phyloP scores from a whole-genome alignment of 345 rosid species.

The thale cress (Arabidopsis thaliana) region DNA sequence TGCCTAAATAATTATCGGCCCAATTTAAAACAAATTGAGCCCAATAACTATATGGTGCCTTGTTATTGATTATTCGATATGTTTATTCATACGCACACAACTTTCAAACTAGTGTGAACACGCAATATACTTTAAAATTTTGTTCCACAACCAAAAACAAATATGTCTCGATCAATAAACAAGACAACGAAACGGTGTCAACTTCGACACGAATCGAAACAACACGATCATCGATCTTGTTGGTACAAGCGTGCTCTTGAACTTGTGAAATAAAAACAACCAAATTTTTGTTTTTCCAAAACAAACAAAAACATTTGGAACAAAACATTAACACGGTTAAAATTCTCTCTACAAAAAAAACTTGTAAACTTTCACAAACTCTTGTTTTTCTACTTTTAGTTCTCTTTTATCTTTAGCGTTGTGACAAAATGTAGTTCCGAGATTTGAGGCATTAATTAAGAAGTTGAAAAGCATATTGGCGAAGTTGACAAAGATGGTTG shows the following conservation, averaged over 20 bases:
- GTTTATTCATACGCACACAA: neutral
- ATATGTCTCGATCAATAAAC: neutral
- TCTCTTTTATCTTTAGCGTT: neutral
- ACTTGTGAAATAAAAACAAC: neutral
- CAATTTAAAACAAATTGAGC: neutral
- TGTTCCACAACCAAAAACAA: neutral
- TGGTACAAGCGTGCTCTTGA: conserved; percentile 23
- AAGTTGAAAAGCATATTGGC: conserved; percentile 20
- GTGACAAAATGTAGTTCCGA: neutral
- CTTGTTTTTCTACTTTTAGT: neutral
- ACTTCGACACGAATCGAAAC: neutral
- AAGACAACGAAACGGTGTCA: neutral
- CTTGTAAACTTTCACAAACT: neutral
- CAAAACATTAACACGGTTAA: neutral
- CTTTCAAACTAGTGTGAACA: neutral
- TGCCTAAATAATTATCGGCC: neutral
- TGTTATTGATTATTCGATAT: neutral
- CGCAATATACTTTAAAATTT: neutral
- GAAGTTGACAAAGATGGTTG: conserved; percentile 8
- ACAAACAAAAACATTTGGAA: conserved; percentile 12
- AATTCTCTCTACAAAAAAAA: neutral
- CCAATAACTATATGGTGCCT: neutral
- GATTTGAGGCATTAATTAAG: conserved; percentile 12
- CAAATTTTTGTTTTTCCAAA: neutral
- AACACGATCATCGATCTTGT: neutral